Base-by-base conservation (phyloP, 140 eudicot genomes). In the Flaveria floridana region DNA sequence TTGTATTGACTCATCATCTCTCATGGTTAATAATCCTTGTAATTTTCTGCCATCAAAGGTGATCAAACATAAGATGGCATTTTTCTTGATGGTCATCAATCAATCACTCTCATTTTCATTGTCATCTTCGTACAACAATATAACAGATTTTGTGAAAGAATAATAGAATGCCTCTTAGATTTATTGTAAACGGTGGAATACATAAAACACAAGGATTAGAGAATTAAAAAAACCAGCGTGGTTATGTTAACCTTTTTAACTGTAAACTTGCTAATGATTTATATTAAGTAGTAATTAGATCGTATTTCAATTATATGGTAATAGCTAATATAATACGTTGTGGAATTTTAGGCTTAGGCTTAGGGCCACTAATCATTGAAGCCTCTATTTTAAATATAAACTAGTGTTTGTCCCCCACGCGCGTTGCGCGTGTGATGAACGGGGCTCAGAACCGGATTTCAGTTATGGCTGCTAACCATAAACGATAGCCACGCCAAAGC, bases 51-150 rank as follows among this genome's bases (percentile, higher is more conserved):
- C 58, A 57, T 73, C 57, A 18, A 25, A 57, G 2, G 41, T 56
- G 70, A 73, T 58, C 69, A 44, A 42, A 23, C 59, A 57, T 37
- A n/a, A 42, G 39, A 34, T 30, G 13, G 50, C 34, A 3, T 34
- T 71, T 69, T 28, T 28, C 65, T 71, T 55, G 52, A 56, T 30
- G 64, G 39, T 19, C 67, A 71, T 71, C 48, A 48, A 50, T 65
- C 70, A 65, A 59, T 70, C 75, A 34, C 48, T 70, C n/a, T 72
- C 77, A 57, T 7, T 72, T 30, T 47, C 44, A 4, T 50, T 75
- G 72, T 75, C 65, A 75, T 11, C 20, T 50, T 63, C 30, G 63
- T 62, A 62, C 9, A 15, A 62, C 9, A 74, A 56, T 23, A 59
- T 41, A 3, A 41, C 20, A 15, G 37, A 41, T 72, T 20, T 65